Evolutionary conservation across 345 rosid genomes (phyloP).

Genomic region (Diplotaxis tenuifolia): DNA sequence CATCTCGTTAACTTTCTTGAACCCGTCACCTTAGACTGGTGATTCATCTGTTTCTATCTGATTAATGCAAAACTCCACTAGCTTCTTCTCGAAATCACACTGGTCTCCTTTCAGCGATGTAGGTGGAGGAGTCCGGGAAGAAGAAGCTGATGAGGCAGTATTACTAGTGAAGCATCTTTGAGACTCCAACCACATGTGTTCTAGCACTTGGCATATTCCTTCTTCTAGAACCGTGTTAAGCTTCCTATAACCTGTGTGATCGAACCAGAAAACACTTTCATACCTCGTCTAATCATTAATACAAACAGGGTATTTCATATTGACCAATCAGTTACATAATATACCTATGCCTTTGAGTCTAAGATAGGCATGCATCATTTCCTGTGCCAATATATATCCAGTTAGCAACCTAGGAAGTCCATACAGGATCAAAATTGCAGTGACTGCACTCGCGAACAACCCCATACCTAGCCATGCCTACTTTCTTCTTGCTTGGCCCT

Average conservation of each 20-base stretch:
- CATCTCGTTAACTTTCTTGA: constrained; percentile 55
- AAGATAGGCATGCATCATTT: constrained; percentile 98
- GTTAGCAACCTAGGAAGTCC: constrained; percentile 89
- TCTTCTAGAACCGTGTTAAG: constrained; percentile 77
- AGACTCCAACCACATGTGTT: constrained; percentile 81
- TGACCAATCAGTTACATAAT: not conserved
- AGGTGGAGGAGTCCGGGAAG: constrained; percentile 37
- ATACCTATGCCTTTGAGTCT: constrained; percentile 65
- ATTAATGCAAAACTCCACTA: constrained; percentile 66
- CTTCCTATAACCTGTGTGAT: constrained; percentile 27
- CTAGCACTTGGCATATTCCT: constrained; percentile 89
- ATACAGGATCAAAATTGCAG: constrained; percentile 85
- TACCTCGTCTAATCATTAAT: not conserved
- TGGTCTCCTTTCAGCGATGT: constrained; percentile 54
- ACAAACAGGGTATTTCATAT: not conserved
- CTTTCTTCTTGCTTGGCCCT: constrained; percentile 50
- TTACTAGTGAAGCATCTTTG: constrained; percentile 53
- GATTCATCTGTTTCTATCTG: constrained; percentile 76
- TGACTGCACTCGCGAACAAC: constrained; percentile 63
- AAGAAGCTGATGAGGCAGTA: constrained; percentile 14
- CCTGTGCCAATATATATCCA: constrained; percentile 86
- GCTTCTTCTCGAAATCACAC: constrained; percentile 53
- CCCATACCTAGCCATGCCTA: constrained; percentile 52
- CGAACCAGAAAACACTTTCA: not conserved
- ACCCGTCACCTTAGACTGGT: constrained; percentile 65